These are phyloP conservation scores for Batrachochytrium dendrobatidis DNA, from an alignment of 371 early-diverging fungal species.

Conservation along the genomic window DNA sequence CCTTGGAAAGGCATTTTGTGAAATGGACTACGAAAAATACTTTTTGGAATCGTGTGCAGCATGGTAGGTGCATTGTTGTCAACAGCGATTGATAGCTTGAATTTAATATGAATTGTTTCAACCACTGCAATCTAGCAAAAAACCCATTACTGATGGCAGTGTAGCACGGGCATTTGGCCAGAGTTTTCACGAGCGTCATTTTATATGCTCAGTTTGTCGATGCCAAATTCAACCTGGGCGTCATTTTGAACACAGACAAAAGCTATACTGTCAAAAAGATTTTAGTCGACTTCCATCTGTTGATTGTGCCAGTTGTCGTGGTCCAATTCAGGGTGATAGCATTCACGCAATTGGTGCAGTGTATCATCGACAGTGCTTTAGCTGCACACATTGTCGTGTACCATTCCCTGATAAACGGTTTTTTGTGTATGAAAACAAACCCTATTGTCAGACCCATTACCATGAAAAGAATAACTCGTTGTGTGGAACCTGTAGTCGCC, in stretches of 20 bases:
- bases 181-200: conserved; percentile 59
- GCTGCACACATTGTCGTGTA: conserved; percentile 66
- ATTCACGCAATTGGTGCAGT: conserved; percentile 72
- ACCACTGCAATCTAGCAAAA: conserved; percentile 31
- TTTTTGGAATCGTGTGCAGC: conserved; percentile 43
- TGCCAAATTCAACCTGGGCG: conserved; percentile 41
- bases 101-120: neutral
- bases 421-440: conserved; percentile 73
- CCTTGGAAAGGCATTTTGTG: conserved; percentile 29
- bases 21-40: conserved; percentile 47
- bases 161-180: conserved; percentile 53
- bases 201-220: conserved; percentile 59
- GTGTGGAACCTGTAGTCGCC: conserved; percentile 65
- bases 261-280: conserved; percentile 70
- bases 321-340: conserved; percentile 63
- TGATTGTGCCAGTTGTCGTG: conserved; percentile 57
- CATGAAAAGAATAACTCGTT: conserved; percentile 74
- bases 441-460: conserved; percentile 76
- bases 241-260: conserved; percentile 59
- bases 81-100: conserved; percentile 4
- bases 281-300: conserved; percentile 44
- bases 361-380: conserved; percentile 71
- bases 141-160: conserved; percentile 42
- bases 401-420: conserved; percentile 84
- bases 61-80: conserved; percentile 36